Base-by-base conservation (phyloP, 768 basidiomycete species). In the Kwoniella botswanensis region DNA sequence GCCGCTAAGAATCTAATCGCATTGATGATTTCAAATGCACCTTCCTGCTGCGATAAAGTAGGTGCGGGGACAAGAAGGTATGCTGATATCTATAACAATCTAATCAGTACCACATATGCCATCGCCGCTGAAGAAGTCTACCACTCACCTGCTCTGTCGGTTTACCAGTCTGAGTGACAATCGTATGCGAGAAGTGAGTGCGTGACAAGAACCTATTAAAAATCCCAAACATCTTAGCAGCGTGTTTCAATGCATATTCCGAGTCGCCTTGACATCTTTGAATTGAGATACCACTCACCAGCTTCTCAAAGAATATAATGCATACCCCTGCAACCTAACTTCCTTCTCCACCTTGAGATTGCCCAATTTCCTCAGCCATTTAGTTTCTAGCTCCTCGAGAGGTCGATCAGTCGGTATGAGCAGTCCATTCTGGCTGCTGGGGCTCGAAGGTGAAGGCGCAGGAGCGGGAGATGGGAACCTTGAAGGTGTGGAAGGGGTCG, bases 141-240 rank as follows among this genome's bases (percentile, higher is more conserved):
- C 5, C 13, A 70, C 77, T 63, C 41, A 80, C 78, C 26, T 74
- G 71, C 29, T 81, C 77, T 3, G 76, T 75, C n/a, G 73, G 73
- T 64, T 79, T 79, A 2, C 78, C 78, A 4, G 79, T 81, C 41
- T 79, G 74, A n/a, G 77, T 79, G 21, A 79, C 78, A 53, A 81
- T 79, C 50, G 73, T 79, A 15, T 77, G 77, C 12, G 74, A 76
- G 74, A 75, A 80, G 54, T 80, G 79, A 6, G 75, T 76, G 10
- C 79, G 63, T 4, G 79, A 80, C 1, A 80, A 61, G 58, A 72
- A 76, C 78, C 78, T 79, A 50, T 42, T 4, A 7, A 11, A 24
- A 0, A 56, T 50, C 41, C 55, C 44, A 22, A 2, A 56, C 18
- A 21, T 63, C 11, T 35, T 7, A 35, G 35, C 35, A 35, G 6